These are phyloP conservation scores for Nemania sp. DNA, from an alignment of 2,329 filamentous ascomycete genomes.

Conservation along the genomic window DNA sequence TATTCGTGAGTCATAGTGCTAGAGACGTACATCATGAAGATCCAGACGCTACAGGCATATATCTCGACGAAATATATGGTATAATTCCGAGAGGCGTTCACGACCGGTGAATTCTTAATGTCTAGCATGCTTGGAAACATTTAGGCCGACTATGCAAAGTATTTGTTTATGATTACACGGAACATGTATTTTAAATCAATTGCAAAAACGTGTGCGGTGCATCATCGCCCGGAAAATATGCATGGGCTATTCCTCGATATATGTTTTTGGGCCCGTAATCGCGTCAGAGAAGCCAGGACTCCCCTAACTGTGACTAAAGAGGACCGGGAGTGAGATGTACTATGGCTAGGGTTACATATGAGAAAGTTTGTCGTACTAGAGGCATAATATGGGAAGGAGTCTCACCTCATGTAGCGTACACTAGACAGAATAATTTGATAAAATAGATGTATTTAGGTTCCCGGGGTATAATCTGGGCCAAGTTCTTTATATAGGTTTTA, in stretches of 20 bases:
- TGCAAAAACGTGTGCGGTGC: slow-evolving; percentile 34
- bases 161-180: slow-evolving; percentile 37
- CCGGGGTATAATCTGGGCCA: not conserved
- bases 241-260: slow-evolving; percentile 28
- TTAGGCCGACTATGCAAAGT: slow-evolving; percentile 11
- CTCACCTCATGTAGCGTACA: slow-evolving; percentile 24
- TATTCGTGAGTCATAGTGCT: slow-evolving; percentile 51
- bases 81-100: slow-evolving; percentile 43
- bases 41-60: slow-evolving; percentile 64
- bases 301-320: slow-evolving; percentile 26
- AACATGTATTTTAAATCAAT: slow-evolving; percentile 30
- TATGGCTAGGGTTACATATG: slow-evolving; percentile 39
- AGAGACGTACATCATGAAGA: slow-evolving; percentile 47
- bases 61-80: slow-evolving; percentile 62
- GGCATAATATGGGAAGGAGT: not conserved
- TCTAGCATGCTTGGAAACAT: slow-evolving; percentile 7
- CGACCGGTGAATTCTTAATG: not conserved
- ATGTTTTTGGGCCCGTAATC: slow-evolving; percentile 34
- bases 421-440: slow-evolving; percentile 10
- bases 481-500: not conserved
- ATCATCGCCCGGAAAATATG: slow-evolving; percentile 22
- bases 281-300: slow-evolving; percentile 36
- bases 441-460: not conserved
- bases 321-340: slow-evolving; percentile 37
- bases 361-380: slow-evolving; percentile 28